Percentiles rank a stretch among this genome's conserved stretches.
Conservation (phyloP, 1,139 yeast species). For the Meyerozyma smithsonii region DNA sequence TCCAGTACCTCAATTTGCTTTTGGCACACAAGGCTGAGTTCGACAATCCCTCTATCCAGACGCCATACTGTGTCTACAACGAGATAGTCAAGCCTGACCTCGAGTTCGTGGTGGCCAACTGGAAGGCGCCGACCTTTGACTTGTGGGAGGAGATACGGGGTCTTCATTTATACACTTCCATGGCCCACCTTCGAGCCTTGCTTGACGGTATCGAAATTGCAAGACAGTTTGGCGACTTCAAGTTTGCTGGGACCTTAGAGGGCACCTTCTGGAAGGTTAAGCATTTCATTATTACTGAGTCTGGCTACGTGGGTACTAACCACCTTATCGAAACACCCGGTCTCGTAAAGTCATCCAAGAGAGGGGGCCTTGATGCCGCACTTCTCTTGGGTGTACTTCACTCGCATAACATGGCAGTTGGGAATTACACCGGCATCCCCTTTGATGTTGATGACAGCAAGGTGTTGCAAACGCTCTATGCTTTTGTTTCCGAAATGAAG, state of each 20-base stretch:
- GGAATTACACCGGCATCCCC: conserved; percentile 40
- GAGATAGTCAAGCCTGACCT: conserved; percentile 68
- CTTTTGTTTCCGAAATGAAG: conserved; percentile 63
- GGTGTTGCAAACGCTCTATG: conserved; percentile 54
- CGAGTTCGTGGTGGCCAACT: conserved; percentile 54
- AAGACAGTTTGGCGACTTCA: conserved; percentile 26
- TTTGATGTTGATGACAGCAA: conserved; percentile 53
- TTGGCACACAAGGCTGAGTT: conserved; percentile 23
- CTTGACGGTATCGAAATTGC: conserved; percentile 53
- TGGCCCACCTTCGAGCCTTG: conserved; percentile 70
- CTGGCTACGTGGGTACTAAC: conserved; percentile 33
- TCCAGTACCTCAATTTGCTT: conserved; percentile 49
- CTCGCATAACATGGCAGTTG: conserved; percentile 49
- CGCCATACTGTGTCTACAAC: conserved; percentile 36
- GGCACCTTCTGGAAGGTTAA: conserved; percentile 29
- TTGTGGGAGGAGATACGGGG: conserved; percentile 89
- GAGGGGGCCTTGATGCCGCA: conserved; percentile 81
- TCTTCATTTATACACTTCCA: conserved; percentile 71
- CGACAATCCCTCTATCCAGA: conserved; percentile 18
- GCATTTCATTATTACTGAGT: conserved; percentile 31
- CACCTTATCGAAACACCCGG: conserved; percentile 70
- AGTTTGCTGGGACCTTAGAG: conserved; percentile 21
- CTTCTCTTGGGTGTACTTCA: conserved; percentile 64
- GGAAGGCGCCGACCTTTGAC: conserved; percentile 72
- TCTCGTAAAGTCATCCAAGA: conserved; percentile 28